Percentiles rank a stretch among this genome's conserved stretches.
These are phyloP conservation scores for Geopyxis carbonaria DNA, from an alignment of 495 filamentous ascomycete species.

Conservation along the genomic window DNA sequence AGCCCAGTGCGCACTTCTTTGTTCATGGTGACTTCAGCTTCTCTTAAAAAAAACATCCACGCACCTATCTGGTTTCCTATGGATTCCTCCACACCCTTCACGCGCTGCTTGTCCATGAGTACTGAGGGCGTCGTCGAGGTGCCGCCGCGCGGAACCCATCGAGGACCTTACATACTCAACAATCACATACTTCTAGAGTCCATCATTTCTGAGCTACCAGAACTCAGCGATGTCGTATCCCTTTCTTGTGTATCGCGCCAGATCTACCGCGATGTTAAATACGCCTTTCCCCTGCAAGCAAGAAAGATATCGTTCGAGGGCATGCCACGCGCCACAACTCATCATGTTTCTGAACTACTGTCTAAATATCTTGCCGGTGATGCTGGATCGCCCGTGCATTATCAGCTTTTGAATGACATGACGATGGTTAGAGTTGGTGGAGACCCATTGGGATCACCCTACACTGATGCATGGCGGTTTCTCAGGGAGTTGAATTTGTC, in stretches of 20 bases:
- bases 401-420: conserved; percentile 9
- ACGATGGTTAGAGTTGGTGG: conserved; percentile 18
- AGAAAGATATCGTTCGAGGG: conserved; percentile 16
- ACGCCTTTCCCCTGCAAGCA: conserved; percentile 18
- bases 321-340: conserved; percentile 12
- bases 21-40: no score
- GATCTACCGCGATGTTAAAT: conserved; percentile 15
- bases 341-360: conserved; percentile 16
- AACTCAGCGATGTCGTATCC: conserved; percentile 19
- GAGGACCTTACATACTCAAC: conserved; percentile 20
- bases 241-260: conserved; percentile 19
- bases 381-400: conserved; percentile 11
- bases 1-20: no score
- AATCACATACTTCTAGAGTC: conserved; percentile 22
- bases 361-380: conserved; percentile 9
- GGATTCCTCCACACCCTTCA: no score
- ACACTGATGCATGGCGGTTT: conserved; percentile 19
- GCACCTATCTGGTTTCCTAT: no score
- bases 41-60: no score
- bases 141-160: no score
- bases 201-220: conserved; percentile 17
- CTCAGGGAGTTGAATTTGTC: conserved; percentile 17
- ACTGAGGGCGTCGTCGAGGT: no score
- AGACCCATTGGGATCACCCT: conserved; percentile 14
- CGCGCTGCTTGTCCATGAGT: no score